Conservation (phyloP, 495 filamentous ascomycete genomes). For the Copromyces sp. region DNA sequence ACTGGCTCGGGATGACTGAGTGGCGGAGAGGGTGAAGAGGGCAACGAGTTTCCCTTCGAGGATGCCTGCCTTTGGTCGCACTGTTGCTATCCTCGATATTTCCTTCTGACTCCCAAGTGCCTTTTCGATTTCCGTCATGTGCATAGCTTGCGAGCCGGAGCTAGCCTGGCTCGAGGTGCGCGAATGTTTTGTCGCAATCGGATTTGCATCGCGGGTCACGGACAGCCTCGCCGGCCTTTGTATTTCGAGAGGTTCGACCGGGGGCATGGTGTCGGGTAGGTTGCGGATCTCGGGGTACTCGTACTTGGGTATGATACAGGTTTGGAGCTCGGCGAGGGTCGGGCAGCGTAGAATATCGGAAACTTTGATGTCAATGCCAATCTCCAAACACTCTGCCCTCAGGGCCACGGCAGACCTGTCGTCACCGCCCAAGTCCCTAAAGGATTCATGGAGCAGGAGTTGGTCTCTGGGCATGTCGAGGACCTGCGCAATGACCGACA, state of each 20-base stretch:
- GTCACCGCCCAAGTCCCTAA: slow-evolving; percentile 31
- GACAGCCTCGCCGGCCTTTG: slow-evolving; percentile 13
- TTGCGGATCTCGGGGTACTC: slow-evolving; percentile 5
- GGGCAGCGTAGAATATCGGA: slow-evolving; percentile 32
- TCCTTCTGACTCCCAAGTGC: slow-evolving; percentile 15
- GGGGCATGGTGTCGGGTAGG: slow-evolving; percentile 6
- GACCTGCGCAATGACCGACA: slow-evolving; percentile 21
- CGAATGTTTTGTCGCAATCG: slow-evolving; percentile 5
- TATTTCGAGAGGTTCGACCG: slow-evolving; percentile 10
- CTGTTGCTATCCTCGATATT: slow-evolving; percentile 27
- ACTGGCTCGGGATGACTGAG: slow-evolving; percentile 11
- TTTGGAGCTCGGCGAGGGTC: slow-evolving; percentile 31
- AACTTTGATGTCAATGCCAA: slow-evolving; percentile 26
- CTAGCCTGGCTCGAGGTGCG: slow-evolving; percentile 15
- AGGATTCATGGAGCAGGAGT: slow-evolving; percentile 25
- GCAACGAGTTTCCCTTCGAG: slow-evolving; percentile 37
- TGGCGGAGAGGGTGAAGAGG: slow-evolving; percentile 27
- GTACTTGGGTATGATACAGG: slow-evolving; percentile 19
- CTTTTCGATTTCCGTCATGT: slow-evolving; percentile 20
- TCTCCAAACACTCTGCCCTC: slow-evolving; percentile 23
- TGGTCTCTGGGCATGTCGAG: slow-evolving; percentile 18
- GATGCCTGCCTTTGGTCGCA: slow-evolving; percentile 36
- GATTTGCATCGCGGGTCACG: neutral
- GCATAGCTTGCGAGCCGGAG: slow-evolving; percentile 5
- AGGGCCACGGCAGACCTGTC: slow-evolving; percentile 25